phyloP scores from a whole-genome alignment of 2,329 filamentous ascomycete species.

The Penicillium sp. region DNA sequence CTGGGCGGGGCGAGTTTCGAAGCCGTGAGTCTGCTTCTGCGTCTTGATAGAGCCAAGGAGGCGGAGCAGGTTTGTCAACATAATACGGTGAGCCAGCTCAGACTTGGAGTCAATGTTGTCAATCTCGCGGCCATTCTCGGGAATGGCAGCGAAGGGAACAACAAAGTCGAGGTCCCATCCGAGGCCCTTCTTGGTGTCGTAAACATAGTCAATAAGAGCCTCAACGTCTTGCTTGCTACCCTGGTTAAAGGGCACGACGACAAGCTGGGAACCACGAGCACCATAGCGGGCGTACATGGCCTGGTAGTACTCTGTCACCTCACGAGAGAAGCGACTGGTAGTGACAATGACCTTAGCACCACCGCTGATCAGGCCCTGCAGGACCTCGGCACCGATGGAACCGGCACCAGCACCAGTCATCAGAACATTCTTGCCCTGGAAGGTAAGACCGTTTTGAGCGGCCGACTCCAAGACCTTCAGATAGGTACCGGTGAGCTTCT shows the following conservation, averaged over 20 bases:
- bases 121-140: slow-evolving; percentile 96
- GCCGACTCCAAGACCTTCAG: slow-evolving; percentile 88
- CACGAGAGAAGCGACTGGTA: slow-evolving; percentile 91
- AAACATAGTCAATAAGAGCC: slow-evolving; percentile 91
- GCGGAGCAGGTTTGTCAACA: slow-evolving; percentile 94
- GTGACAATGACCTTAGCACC: slow-evolving; percentile 96
- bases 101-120: slow-evolving; percentile 96
- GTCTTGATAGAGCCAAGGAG: slow-evolving; percentile 87
- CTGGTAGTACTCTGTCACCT: slow-evolving; percentile 99
- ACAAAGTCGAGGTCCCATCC: slow-evolving; percentile 98
- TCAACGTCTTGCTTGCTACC: slow-evolving; percentile 98
- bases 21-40: slow-evolving; percentile 82
- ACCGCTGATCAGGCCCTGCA: slow-evolving; percentile 93
- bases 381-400: slow-evolving; percentile 94
- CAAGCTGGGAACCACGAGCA: slow-evolving; percentile 89
- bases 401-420: slow-evolving; percentile 99
- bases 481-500: slow-evolving; percentile 92
- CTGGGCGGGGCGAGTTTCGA: slow-evolving; percentile 93
- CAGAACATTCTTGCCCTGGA: slow-evolving; percentile 90
- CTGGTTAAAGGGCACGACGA: slow-evolving; percentile 98
- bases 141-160: slow-evolving; percentile 94
- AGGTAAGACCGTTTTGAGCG: slow-evolving; percentile 82
- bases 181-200: slow-evolving; percentile 90
- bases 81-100: slow-evolving; percentile 96
- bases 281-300: slow-evolving; percentile 96